A percentile compares a stretch with the other conserved stretches of the same genome.
Evolutionary conservation across 148 eudicot species (phyloP).

Genomic region (Diospyros lotus): DNA sequence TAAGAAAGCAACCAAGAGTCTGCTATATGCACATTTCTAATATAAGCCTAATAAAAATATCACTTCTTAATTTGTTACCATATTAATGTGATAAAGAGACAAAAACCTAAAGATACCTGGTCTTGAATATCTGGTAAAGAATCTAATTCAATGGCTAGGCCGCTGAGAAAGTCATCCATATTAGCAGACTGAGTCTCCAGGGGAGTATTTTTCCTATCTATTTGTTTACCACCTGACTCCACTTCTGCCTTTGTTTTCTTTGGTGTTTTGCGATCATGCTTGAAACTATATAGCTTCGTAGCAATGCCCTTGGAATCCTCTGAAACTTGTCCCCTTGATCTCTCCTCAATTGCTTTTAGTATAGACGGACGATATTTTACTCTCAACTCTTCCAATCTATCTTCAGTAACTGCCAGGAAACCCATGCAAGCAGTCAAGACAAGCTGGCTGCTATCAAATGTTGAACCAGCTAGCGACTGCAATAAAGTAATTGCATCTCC

Average conservation of each 20-base stretch:
- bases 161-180: conserved; percentile 50
- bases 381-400: conserved; percentile 59
- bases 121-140: conserved; percentile 71
- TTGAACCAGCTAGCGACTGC: conserved; percentile 81
- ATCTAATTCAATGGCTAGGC: conserved; percentile 36
- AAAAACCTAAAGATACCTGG: conserved; percentile 48
- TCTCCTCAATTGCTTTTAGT: conserved; percentile 50
- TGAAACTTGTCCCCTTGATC: conserved; percentile 56
- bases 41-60: background rate
- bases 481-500: conserved; percentile 82
- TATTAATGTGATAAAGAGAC: background rate
- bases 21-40: background rate
- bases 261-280: conserved; percentile 53
- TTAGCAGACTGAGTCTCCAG: conserved; percentile 34
- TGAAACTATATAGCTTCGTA: conserved; percentile 83
- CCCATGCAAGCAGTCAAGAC: conserved; percentile 96
- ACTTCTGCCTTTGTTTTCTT: conserved; percentile 37
- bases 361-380: conserved; percentile 74
- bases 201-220: conserved; percentile 16
- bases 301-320: conserved; percentile 71
- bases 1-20: background rate
- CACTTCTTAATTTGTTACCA: background rate
- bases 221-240: conserved; percentile 24
- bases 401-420: conserved; percentile 63
- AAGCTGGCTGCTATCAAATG: conserved; percentile 97